Evolutionary conservation across 345 rosid species (phyloP).

Genomic region (Citrus inodora): DNA sequence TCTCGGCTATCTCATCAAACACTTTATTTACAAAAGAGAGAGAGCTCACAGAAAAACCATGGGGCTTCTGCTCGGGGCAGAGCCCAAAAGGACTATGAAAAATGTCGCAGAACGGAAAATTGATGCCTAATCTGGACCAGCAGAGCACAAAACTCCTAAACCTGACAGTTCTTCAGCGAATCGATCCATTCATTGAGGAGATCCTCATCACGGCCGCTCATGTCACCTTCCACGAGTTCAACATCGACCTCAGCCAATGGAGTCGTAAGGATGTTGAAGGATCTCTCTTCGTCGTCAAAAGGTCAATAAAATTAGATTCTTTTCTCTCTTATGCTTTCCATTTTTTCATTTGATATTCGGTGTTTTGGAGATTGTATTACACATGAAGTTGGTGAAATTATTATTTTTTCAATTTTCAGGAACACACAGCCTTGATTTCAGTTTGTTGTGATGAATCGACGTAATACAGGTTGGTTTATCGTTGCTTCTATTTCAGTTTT

Average conservation of each 20-base stretch:
- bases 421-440: constrained; percentile 87
- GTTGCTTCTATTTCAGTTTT: not conserved
- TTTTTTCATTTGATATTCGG: not conserved
- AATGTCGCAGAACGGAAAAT: constrained; percentile 84
- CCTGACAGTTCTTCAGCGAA: constrained; percentile 87
- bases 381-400: not conserved
- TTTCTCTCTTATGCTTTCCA: not conserved
- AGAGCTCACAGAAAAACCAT: not conserved
- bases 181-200: constrained; percentile 86
- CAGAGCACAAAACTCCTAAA: constrained; percentile 83
- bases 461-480: constrained; percentile 64
- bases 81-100: not conserved
- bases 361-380: not conserved
- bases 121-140: constrained; percentile 91
- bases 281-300: constrained; percentile 78
- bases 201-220: constrained; percentile 94
- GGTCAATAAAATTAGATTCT: constrained; percentile 27
- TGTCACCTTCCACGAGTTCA: constrained; percentile 38
- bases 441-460: not conserved
- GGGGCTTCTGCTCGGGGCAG: not conserved
- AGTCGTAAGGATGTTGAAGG: no score
- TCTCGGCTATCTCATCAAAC: not conserved
- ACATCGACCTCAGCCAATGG: no score
- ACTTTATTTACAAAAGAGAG: no score
- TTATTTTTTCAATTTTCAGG: constrained; percentile 36